Base-by-base conservation (phyloP, 495 filamentous ascomycete genomes). In the Chlorociboria aeruginascens region DNA sequence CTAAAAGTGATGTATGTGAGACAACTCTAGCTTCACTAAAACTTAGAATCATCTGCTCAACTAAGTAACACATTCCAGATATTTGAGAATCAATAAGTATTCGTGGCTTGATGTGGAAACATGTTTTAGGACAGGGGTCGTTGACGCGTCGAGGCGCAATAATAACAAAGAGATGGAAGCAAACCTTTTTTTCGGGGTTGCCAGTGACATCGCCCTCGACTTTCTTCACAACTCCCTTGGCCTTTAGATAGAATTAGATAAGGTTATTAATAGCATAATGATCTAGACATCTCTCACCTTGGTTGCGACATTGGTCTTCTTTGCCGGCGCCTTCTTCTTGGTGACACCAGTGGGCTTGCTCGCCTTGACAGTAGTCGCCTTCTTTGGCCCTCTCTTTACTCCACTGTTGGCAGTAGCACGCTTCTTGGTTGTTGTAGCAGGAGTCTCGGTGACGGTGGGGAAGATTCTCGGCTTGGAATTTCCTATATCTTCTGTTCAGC, bases 381-480 rank as follows among this genome's bases (percentile, higher is more conserved):
- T 58, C 55, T 59, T 59, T 40, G 56, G 52, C 4, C 50, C 51
- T 30, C 57, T 41, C 61, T 76, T 76, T 35, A 66, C 64, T 39
- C 63, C 64, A 62, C 69, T 74, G 35, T 57, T 61, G 29, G 61
- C 61, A 9, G 61, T 55, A 6, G 56, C 62, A 14, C 58, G 56
- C 59, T 61, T 63, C 58, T 62, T 63, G 41, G 59, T 46, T 17
- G 66, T 54, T 31, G 62, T 68, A 49, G 69, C 64, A 54, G 73
- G 68, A 34, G 66, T 62, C 14, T 72, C 73, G 58, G 73, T 65
- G 53, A 73, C 61, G 14, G 66, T 65, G 39, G 66, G 63, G 60
- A 75, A 70, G 55, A 75, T 65, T 55, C 73, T 68, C 50, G 73
- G 73, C 53, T 65, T 66, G 40, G 73, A 69, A 60, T 76, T 71